Evolutionary conservation across 2,329 filamentous ascomycete species (phyloP).

Genomic region (Paracorniculantispora psalliotae): DNA sequence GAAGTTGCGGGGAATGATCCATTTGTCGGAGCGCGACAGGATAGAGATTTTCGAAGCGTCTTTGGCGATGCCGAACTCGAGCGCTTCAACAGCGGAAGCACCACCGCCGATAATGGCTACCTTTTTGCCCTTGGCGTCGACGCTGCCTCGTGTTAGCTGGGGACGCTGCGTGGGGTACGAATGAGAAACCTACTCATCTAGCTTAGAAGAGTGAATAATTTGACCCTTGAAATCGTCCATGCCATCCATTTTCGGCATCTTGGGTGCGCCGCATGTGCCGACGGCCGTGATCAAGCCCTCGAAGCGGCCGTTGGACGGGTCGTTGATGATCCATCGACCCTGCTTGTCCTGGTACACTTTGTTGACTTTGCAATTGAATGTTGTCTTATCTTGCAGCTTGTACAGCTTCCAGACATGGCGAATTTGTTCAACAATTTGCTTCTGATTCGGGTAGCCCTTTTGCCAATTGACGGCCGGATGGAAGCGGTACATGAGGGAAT

Average conservation of each 20-base stretch:
- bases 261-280: conserved; percentile 74
- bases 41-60: conserved; percentile 66
- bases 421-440: conserved; percentile 71
- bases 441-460: conserved; percentile 69
- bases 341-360: conserved; percentile 63
- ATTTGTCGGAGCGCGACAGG: conserved; percentile 74
- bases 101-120: conserved; percentile 71
- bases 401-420: conserved; percentile 70
- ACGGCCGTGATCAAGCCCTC: conserved; percentile 75
- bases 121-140: conserved; percentile 67
- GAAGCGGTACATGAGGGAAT: conserved; percentile 84
- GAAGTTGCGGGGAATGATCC: conserved; percentile 80
- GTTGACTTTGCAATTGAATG: conserved; percentile 65
- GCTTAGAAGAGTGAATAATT: conserved; percentile 68
- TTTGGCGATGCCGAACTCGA: conserved; percentile 69
- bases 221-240: conserved; percentile 67
- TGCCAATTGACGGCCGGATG: conserved; percentile 74
- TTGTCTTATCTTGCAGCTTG: conserved; percentile 63
- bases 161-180: no score
- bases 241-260: conserved; percentile 65
- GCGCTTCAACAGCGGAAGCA: conserved; percentile 74
- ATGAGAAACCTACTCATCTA: conserved; percentile 60
- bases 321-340: conserved; percentile 74
- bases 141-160: conserved; percentile 38
- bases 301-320: conserved; percentile 64